Evolutionary conservation across 768 basidiomycete species (phyloP).

Genomic region (Suillus tomentosus): DNA sequence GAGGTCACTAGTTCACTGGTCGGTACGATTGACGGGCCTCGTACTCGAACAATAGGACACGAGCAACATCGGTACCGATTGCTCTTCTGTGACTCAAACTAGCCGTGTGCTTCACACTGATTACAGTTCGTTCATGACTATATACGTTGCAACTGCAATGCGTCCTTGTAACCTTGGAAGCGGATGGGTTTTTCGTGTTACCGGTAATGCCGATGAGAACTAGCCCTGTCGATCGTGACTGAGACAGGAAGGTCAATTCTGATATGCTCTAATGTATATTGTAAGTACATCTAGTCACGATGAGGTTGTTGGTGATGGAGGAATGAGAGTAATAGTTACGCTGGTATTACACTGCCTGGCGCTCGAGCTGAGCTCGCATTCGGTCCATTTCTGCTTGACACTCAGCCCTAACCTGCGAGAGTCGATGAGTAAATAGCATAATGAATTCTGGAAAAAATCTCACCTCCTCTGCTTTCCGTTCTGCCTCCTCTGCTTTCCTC

Average conservation of each 20-base stretch:
- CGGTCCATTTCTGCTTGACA: background rate
- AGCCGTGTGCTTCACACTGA: background rate
- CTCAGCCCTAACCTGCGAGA: background rate
- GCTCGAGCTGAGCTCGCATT: background rate
- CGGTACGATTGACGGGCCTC: constrained; percentile 45
- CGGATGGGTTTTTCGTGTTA: background rate
- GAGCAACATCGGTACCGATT: background rate
- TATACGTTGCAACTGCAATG: background rate
- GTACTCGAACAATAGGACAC: constrained; percentile 27
- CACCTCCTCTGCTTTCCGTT: background rate
- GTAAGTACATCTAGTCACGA: background rate
- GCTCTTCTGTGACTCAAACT: background rate
- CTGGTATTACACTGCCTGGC: background rate
- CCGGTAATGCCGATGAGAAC: background rate
- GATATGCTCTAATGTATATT: background rate
- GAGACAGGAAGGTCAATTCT: background rate
- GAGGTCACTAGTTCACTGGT: constrained; percentile 43
- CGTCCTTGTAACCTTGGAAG: background rate
- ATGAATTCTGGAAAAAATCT: background rate
- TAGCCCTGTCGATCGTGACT: background rate
- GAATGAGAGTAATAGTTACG: background rate
- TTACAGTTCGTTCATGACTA: background rate
- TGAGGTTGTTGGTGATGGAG: background rate
- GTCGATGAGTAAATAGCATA: background rate
- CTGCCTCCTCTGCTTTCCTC: background rate